phyloP scores from a whole-genome alignment of 2,329 filamentous ascomycete genomes.

The Harringtonia lauricola region DNA sequence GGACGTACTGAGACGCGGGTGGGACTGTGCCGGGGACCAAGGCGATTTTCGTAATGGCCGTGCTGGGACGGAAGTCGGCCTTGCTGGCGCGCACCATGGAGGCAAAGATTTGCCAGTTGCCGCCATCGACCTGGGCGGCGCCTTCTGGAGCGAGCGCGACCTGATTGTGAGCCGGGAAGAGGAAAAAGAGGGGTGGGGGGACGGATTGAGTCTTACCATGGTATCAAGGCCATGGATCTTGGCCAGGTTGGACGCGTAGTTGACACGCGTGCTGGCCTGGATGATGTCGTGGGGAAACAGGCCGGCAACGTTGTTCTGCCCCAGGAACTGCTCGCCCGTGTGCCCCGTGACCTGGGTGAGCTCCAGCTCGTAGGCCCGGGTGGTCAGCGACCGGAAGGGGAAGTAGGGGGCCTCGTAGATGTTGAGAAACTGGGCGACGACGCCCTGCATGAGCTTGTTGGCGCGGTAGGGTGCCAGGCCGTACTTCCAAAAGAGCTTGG shows the following conservation, averaged over 20 bases:
- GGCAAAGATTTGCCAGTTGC: slow-evolving; percentile 94
- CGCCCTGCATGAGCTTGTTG: slow-evolving; percentile 58
- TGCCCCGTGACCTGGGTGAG: slow-evolving; percentile 54
- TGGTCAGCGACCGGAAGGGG: slow-evolving; percentile 68
- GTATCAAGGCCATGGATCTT: slow-evolving; percentile 81
- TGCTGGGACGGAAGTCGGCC: slow-evolving; percentile 53
- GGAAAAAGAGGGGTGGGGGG: background rate
- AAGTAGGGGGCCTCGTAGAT: slow-evolving; percentile 77
- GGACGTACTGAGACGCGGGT: slow-evolving; percentile 27
- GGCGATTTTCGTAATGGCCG: slow-evolving; percentile 39
- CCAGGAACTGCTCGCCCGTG: slow-evolving; percentile 65
- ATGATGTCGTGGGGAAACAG: slow-evolving; percentile 71
- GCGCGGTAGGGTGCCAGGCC: slow-evolving; percentile 67
- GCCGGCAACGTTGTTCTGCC: slow-evolving; percentile 52
- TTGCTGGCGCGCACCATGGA: slow-evolving; percentile 59
- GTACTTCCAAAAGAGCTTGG: slow-evolving; percentile 76
- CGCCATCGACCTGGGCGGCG: slow-evolving; percentile 66
- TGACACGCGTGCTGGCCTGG: slow-evolving; percentile 84
- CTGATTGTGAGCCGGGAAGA: slow-evolving; percentile 16
- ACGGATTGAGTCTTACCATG: slow-evolving; percentile 40
- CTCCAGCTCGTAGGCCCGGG: slow-evolving; percentile 55
- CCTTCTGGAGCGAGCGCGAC: slow-evolving; percentile 85
- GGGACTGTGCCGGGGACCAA: background rate
- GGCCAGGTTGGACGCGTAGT: slow-evolving; percentile 85
- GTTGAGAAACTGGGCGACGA: slow-evolving; percentile 61